Conservation (phyloP, 306 rosid species). For the Sesbania bispinosa region DNA sequence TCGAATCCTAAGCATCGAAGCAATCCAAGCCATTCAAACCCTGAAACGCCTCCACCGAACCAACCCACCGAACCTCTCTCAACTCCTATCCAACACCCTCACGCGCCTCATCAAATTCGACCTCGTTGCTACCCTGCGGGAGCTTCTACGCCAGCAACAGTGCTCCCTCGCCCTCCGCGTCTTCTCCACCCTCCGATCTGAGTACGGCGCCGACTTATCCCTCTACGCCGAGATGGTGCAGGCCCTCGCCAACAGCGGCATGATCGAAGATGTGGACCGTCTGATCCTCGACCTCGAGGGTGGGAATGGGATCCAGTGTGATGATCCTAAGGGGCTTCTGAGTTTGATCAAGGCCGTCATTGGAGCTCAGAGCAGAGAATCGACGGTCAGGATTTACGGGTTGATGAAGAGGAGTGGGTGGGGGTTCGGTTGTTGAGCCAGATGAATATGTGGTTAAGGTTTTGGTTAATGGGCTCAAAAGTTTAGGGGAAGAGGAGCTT, state of each 20-base stretch:
- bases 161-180: conserved; percentile 61
- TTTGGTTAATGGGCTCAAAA: conserved; percentile 58
- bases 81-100: conserved; percentile 48
- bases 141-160: conserved; percentile 81
- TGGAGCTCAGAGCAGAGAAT: conserved; percentile 56
- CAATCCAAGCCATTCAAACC: conserved; percentile 90
- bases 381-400: conserved; percentile 70
- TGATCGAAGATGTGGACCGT: conserved; percentile 59
- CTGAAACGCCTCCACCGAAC: conserved; percentile 69
- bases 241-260: conserved; percentile 41
- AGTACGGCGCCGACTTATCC: conserved; percentile 51
- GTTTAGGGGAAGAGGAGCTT: conserved; percentile 52
- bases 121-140: conserved; percentile 67
- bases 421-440: conserved; percentile 37
- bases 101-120: conserved; percentile 68
- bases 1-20: conserved; percentile 84
- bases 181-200: conserved; percentile 68
- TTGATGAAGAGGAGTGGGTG: conserved; percentile 67
- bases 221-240: conserved; percentile 52
- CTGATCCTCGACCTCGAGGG: conserved; percentile 50
- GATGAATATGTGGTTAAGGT: conserved; percentile 66
- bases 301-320: conserved; percentile 33
- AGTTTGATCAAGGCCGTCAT: conserved; percentile 64
- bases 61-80: conserved; percentile 33
- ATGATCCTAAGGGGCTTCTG: conserved; percentile 50